Base-by-base conservation (phyloP, 768 basidiomycete genomes). In the Tylopilus cervinicoccineus region DNA sequence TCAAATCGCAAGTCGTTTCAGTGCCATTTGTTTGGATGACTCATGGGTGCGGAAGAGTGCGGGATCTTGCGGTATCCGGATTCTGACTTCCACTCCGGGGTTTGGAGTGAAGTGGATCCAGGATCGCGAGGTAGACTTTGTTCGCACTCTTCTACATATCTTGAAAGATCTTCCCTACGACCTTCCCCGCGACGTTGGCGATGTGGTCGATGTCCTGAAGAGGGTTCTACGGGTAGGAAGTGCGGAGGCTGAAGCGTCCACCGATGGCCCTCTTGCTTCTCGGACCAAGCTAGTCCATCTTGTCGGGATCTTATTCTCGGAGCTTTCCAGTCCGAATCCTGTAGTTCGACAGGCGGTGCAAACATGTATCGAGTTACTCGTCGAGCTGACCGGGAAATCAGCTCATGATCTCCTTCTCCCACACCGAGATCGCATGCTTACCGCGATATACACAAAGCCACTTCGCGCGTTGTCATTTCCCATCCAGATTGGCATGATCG, bases 401-500 rank as follows among this genome's bases (percentile, higher is more conserved):
- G 76, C 88, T 22, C 75, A 81, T 36, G 91, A 93, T 37, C 73
- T 98, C n/a, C 73, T 99, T 40, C 71, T 79, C 64, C 88, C 81
- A 14, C 86, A 93, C 58, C 85, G 92, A 39, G 91, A 93, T 53
- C 83, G 92, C 26, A 84, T 98, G 71, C 75, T 98, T 32, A 80
- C 81, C 16, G 81, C 86, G 2, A 93, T 99, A 55, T 98, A 88
- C 71, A 90, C 88, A n/a, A 97, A 98, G 62, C 96, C 96, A 12
- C 77, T 99, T 17, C 78, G 96, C 44, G 96, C 96, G 0, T 77
- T 99, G 22, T 93, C 93, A 2, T 94, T 97, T 64, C 77, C 86
- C 14, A 91, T 92, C 59, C 96, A 98, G 66, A 96, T 98, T 48
- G 96, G 94, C 26, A 93, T 97, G 79, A 93, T 98, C 50, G 96